Base-by-base conservation (phyloP, 352 stramenopile species). In the Globisporangium solare region DNA sequence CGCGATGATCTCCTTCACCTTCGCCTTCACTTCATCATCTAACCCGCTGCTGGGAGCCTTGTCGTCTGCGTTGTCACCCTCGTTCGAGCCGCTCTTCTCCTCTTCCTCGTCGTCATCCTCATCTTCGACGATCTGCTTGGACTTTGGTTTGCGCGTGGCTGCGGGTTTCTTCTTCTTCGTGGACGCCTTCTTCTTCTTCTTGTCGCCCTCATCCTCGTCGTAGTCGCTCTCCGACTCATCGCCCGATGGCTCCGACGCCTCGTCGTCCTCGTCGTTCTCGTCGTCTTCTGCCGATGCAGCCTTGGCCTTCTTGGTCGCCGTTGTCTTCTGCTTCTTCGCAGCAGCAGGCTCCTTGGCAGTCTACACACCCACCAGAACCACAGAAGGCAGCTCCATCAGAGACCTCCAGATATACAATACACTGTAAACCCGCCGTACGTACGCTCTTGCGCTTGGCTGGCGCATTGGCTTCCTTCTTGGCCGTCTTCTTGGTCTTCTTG, bases 1-100 rank as follows among this genome's bases (percentile, higher is more conserved):
- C 4, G 75, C 76, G 41, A 94, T 90, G 65, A 94, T 94, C 43
- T 90, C 72, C 63, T 81, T 70, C 52, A 94, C 72, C 49, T 89
- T 89, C 32, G 64, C 73, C 55, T 75, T 68, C 13, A 90, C 63
- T 24, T 88, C 77, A 0, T 61, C 68, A 21, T 64, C 67, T 56
- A 92, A 60, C 47, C 58, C 49, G 37, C 27, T 73, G 11, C 37
- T 52, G 10, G 56, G 46, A 51, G 65, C n/a, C 6, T 18, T 37
- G 1, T 73, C 60, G 27, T 58, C 58, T 35, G 61, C 55, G 15
- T 61, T 56, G 1, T 68, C n/a, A n/a, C n/a, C 55, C 14, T 79
- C 50, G 12, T 68, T 51, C 2, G 24, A 27, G 24, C 24, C 24
- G 24, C 5, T 71, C 61, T 27, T 27, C 24, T 52, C 47, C 47